Conservation (phyloP, 768 basidiomycete genomes). For the Tephrocybe sp. region DNA sequence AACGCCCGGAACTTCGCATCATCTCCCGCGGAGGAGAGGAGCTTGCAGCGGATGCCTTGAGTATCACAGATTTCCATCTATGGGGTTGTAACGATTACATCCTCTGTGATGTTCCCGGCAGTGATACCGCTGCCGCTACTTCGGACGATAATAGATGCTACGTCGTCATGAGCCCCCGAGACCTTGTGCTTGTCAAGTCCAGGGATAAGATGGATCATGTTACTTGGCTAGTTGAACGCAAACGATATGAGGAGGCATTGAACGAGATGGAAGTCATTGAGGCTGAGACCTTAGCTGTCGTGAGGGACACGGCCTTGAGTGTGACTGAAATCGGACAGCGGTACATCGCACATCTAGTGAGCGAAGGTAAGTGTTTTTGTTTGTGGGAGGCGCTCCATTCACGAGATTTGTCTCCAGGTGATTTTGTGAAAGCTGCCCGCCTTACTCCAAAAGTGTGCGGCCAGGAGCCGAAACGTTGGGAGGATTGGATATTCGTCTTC, state of each 20-base stretch:
- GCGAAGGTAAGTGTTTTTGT: conserved; percentile 63
- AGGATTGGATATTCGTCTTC: conserved; percentile 92
- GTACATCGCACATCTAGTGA: conserved; percentile 84
- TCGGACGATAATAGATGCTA: conserved; percentile 53
- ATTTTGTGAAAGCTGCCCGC: conserved; percentile 75
- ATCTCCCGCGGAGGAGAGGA: conserved; percentile 89
- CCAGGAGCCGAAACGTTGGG: conserved; percentile 82
- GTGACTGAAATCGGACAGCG: conserved; percentile 75
- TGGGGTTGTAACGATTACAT: conserved; percentile 94
- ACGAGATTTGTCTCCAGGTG: conserved; percentile 33
- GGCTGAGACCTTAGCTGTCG: conserved; percentile 28
- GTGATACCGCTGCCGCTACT: conserved; percentile 25
- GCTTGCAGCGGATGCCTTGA: conserved; percentile 78
- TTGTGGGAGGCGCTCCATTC: neutral
- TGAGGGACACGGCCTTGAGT: conserved; percentile 39
- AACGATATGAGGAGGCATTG: conserved; percentile 87
- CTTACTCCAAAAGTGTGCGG: conserved; percentile 85
- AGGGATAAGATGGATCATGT: conserved; percentile 90
- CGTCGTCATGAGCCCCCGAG: conserved; percentile 82
- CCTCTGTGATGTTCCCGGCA: conserved; percentile 48
- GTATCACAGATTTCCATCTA: conserved; percentile 70
- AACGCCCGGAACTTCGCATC: conserved; percentile 92
- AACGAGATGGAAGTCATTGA: conserved; percentile 71
- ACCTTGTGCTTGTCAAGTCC: conserved; percentile 82
- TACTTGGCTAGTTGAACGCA: conserved; percentile 84